Evolutionary conservation across 148 eudicot species (phyloP).

Genomic region (Chenopodium suecicum): DNA sequence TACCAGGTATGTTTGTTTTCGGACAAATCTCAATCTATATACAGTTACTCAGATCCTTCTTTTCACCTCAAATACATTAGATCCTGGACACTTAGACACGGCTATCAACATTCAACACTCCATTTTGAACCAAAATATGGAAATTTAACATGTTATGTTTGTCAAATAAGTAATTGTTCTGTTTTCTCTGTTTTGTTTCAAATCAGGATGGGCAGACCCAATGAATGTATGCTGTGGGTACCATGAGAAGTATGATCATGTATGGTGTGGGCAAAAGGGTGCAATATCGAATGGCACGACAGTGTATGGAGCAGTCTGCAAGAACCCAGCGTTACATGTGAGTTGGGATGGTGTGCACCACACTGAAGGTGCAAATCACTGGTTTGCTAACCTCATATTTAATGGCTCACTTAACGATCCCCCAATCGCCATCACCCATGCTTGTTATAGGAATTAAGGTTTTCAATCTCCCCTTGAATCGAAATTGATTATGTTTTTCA

Average conservation of each 20-base stretch:
- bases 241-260: slow-evolving; percentile 48
- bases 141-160: neutral
- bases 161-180: neutral
- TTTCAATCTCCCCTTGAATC: neutral
- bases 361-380: slow-evolving; percentile 69
- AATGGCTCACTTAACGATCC: slow-evolving; percentile 70
- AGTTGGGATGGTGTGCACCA: slow-evolving; percentile 91
- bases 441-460: slow-evolving; percentile 40
- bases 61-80: too few relatives aligned
- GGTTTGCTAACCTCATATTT: slow-evolving; percentile 58
- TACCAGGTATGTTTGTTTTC: too few relatives aligned
- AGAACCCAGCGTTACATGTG: slow-evolving; percentile 44
- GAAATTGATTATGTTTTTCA: neutral
- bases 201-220: slow-evolving; percentile 62
- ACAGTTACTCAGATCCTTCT: too few relatives aligned
- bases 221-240: slow-evolving; percentile 60
- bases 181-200: neutral
- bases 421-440: slow-evolving; percentile 46
- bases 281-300: slow-evolving; percentile 45
- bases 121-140: too few relatives aligned
- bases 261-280: slow-evolving; percentile 63
- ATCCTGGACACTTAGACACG: too few relatives aligned
- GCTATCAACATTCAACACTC: too few relatives aligned
- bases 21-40: too few relatives aligned
- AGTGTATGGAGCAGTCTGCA: slow-evolving; percentile 51